phyloP scores from a whole-genome alignment of 345 rosid species.

The Rhodomyrtus tomentosa region DNA sequence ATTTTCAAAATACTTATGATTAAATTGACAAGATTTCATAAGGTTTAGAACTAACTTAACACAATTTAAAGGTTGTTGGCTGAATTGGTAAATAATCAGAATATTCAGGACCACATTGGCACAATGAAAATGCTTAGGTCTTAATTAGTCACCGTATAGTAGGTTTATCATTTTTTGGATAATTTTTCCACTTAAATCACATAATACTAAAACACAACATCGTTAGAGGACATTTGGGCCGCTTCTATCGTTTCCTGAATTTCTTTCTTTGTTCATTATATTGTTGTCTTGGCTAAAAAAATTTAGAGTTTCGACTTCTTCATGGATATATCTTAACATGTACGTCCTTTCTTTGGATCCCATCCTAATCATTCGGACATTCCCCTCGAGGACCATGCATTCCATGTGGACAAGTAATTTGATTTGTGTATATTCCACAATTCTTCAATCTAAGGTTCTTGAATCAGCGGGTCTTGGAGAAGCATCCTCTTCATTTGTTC shows the following conservation, averaged over 20 bases:
- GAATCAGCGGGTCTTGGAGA: not conserved
- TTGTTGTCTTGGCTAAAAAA: not conserved
- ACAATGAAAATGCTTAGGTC: too few species aligned
- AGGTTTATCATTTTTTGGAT: too few species aligned
- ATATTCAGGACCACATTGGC: too few species aligned
- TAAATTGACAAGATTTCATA: too few species aligned
- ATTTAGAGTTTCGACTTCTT: not conserved
- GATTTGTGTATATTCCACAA: not conserved
- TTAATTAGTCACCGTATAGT: too few species aligned
- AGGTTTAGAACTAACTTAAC: too few species aligned
- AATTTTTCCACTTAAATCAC: not conserved
- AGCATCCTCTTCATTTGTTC: not conserved
- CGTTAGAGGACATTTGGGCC: not conserved
- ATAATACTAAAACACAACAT: not conserved
- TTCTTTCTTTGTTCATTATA: accelerated
- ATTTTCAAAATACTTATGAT: too few species aligned
- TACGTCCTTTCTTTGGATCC: not conserved
- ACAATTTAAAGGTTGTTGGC: too few species aligned
- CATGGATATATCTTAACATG: not conserved
- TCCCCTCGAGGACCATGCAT: not conserved
- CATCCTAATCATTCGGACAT: not conserved
- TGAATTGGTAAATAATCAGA: too few species aligned
- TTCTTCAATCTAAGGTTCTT: not conserved
- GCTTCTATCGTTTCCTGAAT: accelerated
- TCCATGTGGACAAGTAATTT: not conserved